Conservation (phyloP, 495 filamentous ascomycete species). For the Neurospora sp. region DNA sequence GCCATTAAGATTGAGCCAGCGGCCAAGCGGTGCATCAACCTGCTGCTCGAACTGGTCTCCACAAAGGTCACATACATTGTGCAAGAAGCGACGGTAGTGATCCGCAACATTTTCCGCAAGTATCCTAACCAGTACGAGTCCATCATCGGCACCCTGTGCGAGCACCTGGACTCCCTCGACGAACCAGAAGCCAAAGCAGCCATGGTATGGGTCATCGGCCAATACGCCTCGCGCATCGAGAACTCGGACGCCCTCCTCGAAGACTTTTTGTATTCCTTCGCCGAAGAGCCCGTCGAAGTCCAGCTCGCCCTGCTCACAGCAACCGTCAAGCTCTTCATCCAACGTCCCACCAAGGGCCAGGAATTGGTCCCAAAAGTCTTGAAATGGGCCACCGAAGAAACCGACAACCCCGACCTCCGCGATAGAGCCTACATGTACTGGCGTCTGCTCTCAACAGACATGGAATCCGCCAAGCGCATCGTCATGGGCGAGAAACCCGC, state of each 20-base stretch:
- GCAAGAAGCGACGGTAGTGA: conserved; percentile 94
- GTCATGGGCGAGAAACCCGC: conserved; percentile 89
- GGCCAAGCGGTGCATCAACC: conserved; percentile 90
- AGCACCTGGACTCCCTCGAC: conserved; percentile 94
- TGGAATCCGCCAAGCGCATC: conserved; percentile 79
- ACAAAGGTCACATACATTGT: conserved; percentile 99
- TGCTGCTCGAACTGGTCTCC: conserved; percentile 82
- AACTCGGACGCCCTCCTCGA: conserved; percentile 91
- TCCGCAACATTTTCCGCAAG: conserved; percentile 96
- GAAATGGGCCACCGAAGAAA: conserved; percentile 83
- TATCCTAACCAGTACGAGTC: conserved; percentile 90
- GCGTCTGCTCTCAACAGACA: conserved; percentile 89
- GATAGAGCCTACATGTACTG: conserved; percentile 98
- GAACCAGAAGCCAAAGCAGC: conserved; percentile 87
- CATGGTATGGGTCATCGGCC: conserved; percentile 96
- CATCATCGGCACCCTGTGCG: conserved; percentile 91
- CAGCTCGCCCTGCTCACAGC: conserved; percentile 94
- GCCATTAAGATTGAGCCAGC: conserved; percentile 96
- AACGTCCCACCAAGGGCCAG: conserved; percentile 82
- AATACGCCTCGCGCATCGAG: conserved; percentile 97
- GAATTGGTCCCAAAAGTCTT: conserved; percentile 87
- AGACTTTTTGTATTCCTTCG: conserved; percentile 87
- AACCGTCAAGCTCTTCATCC: conserved; percentile 93
- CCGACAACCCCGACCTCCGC: conserved; percentile 93
- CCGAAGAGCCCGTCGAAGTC: conserved; percentile 49